phyloP scores from a whole-genome alignment of 192 early-diverging fungal species.

The Mortierella hygrophila region DNA sequence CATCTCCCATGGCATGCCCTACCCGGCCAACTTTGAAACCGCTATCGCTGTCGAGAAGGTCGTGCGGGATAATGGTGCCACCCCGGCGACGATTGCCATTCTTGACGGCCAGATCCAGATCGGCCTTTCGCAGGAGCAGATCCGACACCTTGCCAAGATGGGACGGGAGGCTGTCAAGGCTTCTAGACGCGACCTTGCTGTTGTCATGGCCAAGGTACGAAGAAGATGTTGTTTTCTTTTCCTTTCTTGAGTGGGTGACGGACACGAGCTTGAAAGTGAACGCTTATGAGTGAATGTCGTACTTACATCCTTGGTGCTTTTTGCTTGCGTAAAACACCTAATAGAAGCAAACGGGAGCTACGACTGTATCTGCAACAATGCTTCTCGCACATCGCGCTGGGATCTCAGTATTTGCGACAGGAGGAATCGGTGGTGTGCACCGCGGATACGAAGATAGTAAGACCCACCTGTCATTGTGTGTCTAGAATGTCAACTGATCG shows the following conservation, averaged over 20 bases:
- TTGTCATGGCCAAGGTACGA: conserved; percentile 75
- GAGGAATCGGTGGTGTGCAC: conserved; percentile 97
- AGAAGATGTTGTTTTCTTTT: neutral
- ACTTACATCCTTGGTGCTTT: neutral
- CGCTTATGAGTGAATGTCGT: neutral
- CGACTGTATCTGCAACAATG: conserved; percentile 95
- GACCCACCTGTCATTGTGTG: conserved; percentile 12
- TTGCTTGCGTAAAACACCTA: neutral
- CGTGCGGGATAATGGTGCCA: conserved; percentile 76
- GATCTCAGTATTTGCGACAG: conserved; percentile 94
- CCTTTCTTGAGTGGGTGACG: neutral
- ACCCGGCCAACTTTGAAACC: conserved; percentile 90
- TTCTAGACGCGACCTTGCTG: conserved; percentile 86
- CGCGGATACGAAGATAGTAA: conserved; percentile 79
- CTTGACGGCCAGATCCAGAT: conserved; percentile 88
- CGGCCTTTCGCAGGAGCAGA: conserved; percentile 72
- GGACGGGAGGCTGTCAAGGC: conserved; percentile 79
- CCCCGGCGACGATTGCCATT: conserved; percentile 93
- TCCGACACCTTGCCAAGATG: conserved; percentile 73
- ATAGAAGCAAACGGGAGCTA: conserved; percentile 80
- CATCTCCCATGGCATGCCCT: conserved; percentile 97
- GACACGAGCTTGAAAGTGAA: neutral
- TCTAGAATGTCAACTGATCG: neutral
- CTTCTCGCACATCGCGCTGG: conserved; percentile 87
- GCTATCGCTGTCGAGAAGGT: conserved; percentile 85